Evolutionary conservation across 2,329 filamentous ascomycete species (phyloP).

Genomic region (Madurella fahalii): DNA sequence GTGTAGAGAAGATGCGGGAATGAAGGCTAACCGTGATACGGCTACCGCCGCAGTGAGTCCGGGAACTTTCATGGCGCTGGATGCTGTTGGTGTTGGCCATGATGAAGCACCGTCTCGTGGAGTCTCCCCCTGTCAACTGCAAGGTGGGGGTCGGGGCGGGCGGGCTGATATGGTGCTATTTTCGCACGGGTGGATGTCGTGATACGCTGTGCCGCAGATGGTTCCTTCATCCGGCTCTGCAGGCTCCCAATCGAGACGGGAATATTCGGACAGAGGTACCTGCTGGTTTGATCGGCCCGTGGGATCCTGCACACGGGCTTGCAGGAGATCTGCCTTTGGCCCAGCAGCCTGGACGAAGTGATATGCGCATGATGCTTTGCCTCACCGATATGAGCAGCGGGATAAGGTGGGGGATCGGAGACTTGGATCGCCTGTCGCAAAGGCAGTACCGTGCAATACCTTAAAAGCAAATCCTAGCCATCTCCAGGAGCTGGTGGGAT

Average conservation of each 20-base stretch:
- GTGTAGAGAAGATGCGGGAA: no score
- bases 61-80: no score
- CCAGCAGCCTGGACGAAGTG: not conserved
- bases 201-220: constrained; percentile 19
- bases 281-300: constrained; percentile 11
- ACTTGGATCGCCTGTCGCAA: no score
- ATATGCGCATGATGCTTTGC: not conserved
- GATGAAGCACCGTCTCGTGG: no score
- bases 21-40: no score
- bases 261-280: not conserved
- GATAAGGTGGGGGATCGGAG: no score
- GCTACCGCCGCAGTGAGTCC: no score
- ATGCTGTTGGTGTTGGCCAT: no score
- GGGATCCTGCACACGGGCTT: not conserved
- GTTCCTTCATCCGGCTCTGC: constrained; percentile 7
- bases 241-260: constrained; percentile 10
- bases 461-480: constrained; percentile 7
- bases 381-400: not conserved
- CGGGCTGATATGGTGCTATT: constrained; percentile 13
- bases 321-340: constrained; percentile 12
- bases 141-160: not conserved
- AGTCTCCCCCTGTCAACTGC: no score
- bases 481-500: not conserved
- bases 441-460: not conserved
- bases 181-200: constrained; percentile 14